These are phyloP conservation scores for Tanacetum coccineum DNA, from an alignment of 129 eudicot species.

Conservation along the genomic window DNA sequence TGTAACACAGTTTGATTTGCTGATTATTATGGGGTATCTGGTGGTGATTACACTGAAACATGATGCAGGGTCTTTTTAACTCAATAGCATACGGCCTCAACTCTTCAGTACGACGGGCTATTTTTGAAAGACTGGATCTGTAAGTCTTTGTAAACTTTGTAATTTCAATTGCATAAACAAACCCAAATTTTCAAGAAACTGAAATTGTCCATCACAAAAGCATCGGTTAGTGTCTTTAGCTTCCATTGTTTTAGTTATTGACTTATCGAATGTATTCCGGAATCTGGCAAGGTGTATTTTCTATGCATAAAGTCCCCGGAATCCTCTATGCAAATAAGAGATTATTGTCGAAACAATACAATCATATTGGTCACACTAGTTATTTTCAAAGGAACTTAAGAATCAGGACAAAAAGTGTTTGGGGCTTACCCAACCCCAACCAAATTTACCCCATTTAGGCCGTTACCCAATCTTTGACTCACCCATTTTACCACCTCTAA, in stretches of 20 bases:
- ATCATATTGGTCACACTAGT: neutral
- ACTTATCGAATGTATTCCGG: neutral
- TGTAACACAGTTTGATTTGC: neutral
- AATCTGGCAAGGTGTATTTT: neutral
- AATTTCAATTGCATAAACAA: constrained; percentile 5
- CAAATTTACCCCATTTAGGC: too few species aligned
- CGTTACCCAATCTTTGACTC: too few species aligned
- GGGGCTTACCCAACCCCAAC: too few species aligned
- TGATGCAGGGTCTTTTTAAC: constrained; percentile 79
- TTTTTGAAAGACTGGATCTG: constrained; percentile 81
- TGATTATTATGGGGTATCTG: neutral
- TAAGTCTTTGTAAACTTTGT: constrained; percentile 38
- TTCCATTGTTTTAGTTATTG: neutral
- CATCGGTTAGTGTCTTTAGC: constrained; percentile 2
- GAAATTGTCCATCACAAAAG: neutral
- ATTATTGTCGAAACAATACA: neutral
- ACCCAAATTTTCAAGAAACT: neutral
- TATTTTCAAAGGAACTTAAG: too few species aligned
- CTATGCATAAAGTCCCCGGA: too few species aligned
- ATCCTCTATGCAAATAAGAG: too few species aligned
- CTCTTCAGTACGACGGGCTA: constrained; percentile 79
- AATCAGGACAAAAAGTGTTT: too few species aligned
- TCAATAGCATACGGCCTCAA: constrained; percentile 97
- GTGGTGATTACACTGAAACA: constrained; percentile 1
- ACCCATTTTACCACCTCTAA: neutral